A percentile compares a stretch with the other conserved stretches of the same genome.
These are phyloP conservation scores for Aspergillus sparsus DNA, from an alignment of 495 filamentous ascomycete species.

Conservation along the genomic window DNA sequence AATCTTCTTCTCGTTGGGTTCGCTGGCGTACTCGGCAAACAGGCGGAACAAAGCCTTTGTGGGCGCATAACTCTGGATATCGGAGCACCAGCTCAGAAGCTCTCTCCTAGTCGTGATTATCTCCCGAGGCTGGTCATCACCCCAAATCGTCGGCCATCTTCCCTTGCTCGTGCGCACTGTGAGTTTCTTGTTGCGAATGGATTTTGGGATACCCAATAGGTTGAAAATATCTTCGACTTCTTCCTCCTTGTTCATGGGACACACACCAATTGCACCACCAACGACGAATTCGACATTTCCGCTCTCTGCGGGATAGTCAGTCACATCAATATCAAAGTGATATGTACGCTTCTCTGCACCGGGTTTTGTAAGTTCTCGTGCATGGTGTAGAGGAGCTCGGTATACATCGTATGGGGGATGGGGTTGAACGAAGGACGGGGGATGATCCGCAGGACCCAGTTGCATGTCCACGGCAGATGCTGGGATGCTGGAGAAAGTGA, in stretches of 20 bases:
- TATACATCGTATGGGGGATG: constrained; percentile 91
- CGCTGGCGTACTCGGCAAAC: constrained; percentile 79
- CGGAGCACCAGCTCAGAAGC: constrained; percentile 90
- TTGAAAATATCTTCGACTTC: constrained; percentile 84
- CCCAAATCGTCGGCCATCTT: constrained; percentile 98
- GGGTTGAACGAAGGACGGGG: constrained; percentile 89
- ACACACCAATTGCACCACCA: constrained; percentile 91
- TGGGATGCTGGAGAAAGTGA: constrained; percentile 60
- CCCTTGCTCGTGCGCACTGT: constrained; percentile 74
- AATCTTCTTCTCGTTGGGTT: constrained; percentile 82
- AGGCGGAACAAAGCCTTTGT: constrained; percentile 85
- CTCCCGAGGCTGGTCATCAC: constrained; percentile 80
- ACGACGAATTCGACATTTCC: constrained; percentile 91
- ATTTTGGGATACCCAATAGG: constrained; percentile 71
- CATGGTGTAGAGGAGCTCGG: constrained; percentile 75
- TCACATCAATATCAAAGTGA: constrained; percentile 96
- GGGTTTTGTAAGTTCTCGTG: constrained; percentile 82
- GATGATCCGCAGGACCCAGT: constrained; percentile 55
- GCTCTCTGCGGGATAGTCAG: constrained; percentile 84
- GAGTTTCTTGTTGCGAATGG: constrained; percentile 78
- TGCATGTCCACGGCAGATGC: constrained; percentile 36
- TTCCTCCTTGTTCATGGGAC: constrained; percentile 77
- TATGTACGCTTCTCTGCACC: constrained; percentile 97
- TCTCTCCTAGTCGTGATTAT: constrained; percentile 86
- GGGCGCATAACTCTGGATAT: constrained; percentile 89